phyloP scores from a whole-genome alignment of 140 eudicot genomes.

The Oenanthe javanica region DNA sequence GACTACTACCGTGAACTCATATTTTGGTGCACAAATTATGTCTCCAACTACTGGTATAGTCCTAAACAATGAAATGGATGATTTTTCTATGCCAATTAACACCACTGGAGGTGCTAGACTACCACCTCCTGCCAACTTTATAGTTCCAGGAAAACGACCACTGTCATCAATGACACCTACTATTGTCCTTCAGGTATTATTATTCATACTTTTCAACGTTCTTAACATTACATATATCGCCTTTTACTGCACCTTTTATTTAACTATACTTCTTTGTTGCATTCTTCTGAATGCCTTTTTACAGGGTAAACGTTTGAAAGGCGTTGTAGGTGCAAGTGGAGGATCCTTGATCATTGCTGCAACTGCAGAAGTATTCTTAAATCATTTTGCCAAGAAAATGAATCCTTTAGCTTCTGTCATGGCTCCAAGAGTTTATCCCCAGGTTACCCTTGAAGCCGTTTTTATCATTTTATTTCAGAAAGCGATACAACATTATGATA shows the following conservation, averaged over 20 bases:
- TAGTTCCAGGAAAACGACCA: conserved; percentile 48
- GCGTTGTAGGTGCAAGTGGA: conserved; percentile 60
- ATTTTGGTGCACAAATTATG: conserved; percentile 41
- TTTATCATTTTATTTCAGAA: background rate
- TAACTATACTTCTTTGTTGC: background rate
- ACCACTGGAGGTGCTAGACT: conserved; percentile 18
- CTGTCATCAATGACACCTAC: conserved; percentile 46
- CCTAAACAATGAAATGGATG: conserved; percentile 62
- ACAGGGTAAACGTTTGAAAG: conserved; percentile 35
- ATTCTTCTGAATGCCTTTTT: background rate
- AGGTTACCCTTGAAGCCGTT: conserved; percentile 21
- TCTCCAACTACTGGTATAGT: conserved; percentile 47
- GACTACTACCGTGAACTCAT: conserved; percentile 41
- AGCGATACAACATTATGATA: background rate
- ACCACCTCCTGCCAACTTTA: conserved; percentile 48
- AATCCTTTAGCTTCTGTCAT: conserved; percentile 50
- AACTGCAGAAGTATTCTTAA: conserved; percentile 38
- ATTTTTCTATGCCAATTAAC: conserved; percentile 45
- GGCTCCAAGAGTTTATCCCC: conserved; percentile 47
- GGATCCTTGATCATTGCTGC: conserved; percentile 46
- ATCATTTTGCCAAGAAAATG: conserved; percentile 32
- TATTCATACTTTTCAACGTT: background rate
- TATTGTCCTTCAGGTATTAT: conserved; percentile 38
- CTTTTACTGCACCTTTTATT: background rate
- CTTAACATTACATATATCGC: background rate